These are phyloP conservation scores for Debaryomycetaceae sp. DNA, from an alignment of 1,139 yeast species.

Conservation along the genomic window DNA sequence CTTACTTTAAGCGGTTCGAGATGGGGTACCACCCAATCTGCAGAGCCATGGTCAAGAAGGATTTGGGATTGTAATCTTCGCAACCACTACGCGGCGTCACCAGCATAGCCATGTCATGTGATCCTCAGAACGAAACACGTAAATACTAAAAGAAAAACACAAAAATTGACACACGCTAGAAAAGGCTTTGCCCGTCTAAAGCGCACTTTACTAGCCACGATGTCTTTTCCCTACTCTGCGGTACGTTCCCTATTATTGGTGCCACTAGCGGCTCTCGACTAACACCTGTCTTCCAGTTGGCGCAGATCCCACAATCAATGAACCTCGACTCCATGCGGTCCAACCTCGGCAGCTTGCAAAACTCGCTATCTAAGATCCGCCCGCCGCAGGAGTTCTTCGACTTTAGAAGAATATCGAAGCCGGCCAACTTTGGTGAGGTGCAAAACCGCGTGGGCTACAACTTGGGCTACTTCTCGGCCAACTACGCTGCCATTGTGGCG, in stretches of 20 bases:
- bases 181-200: not conserved
- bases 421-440: slow-evolving; percentile 81
- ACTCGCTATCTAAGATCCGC: slow-evolving; percentile 67
- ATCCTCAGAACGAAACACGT: too few relatives aligned
- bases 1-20: slow-evolving; percentile 58
- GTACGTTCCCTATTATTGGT: not conserved
- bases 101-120: too few relatives aligned
- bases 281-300: slow-evolving; percentile 20
- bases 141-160: too few relatives aligned
- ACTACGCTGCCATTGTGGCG: slow-evolving; percentile 75
- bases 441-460: slow-evolving; percentile 87
- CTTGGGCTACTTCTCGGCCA: slow-evolving; percentile 81
- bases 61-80: slow-evolving; percentile 42
- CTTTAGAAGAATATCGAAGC: slow-evolving; percentile 82
- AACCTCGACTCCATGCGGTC: slow-evolving; percentile 47
- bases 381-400: slow-evolving; percentile 95
- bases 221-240: slow-evolving; percentile 1
- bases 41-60: slow-evolving; percentile 72
- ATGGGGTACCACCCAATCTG: slow-evolving; percentile 81
- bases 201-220: not conserved
- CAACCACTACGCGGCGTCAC: too few relatives aligned
- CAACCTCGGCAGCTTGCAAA: slow-evolving; percentile 43
- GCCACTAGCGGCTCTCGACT: slow-evolving; percentile 1
- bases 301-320: slow-evolving; percentile 46
- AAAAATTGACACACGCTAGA: not conserved